These are phyloP conservation scores for Xylariaceae sp. DNA, from an alignment of 2,329 filamentous ascomycete species.

Conservation along the genomic window DNA sequence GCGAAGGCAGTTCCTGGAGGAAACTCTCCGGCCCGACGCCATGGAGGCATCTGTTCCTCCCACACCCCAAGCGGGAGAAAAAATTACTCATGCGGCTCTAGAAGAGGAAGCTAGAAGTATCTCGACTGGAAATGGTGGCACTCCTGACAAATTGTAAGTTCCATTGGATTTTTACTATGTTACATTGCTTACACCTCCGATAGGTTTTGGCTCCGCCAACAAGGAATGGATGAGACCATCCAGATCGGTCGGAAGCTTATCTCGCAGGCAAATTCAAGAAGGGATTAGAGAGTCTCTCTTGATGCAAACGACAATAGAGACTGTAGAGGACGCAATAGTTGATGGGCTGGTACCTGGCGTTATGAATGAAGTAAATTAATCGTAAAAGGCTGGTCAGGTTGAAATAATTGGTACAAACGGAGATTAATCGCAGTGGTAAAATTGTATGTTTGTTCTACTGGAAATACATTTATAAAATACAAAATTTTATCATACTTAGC, in stretches of 20 bases:
- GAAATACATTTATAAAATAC: too few relatives aligned
- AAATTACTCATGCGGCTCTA: slow-evolving; percentile 68
- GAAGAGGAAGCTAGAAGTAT: slow-evolving; percentile 66
- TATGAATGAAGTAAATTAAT: neutral
- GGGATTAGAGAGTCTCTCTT: slow-evolving; percentile 15
- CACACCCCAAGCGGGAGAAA: slow-evolving; percentile 59
- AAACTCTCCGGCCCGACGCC: slow-evolving; percentile 67
- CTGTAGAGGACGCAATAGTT: slow-evolving; percentile 8
- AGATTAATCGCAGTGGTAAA: too few relatives aligned
- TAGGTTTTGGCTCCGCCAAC: slow-evolving; percentile 68
- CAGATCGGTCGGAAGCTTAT: slow-evolving; percentile 62
- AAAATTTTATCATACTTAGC: too few relatives aligned
- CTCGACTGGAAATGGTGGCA: slow-evolving; percentile 56
- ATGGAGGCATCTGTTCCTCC: slow-evolving; percentile 55
- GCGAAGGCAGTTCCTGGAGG: slow-evolving; percentile 78
- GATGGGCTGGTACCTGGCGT: neutral
- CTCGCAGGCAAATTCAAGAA: slow-evolving; percentile 45
- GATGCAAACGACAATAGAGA: slow-evolving; percentile 3
- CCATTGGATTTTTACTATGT: neutral
- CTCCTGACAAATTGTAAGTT: slow-evolving; percentile 58
- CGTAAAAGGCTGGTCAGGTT: neutral
- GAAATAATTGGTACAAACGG: too few relatives aligned
- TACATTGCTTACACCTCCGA: slow-evolving; percentile 28
- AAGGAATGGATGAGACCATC: slow-evolving; percentile 62
- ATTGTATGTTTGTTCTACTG: too few relatives aligned